A percentile compares a stretch with the other conserved stretches of the same genome.
phyloP scores from a whole-genome alignment of 495 filamentous ascomycete species.

The Stereocaulon alpinum region DNA sequence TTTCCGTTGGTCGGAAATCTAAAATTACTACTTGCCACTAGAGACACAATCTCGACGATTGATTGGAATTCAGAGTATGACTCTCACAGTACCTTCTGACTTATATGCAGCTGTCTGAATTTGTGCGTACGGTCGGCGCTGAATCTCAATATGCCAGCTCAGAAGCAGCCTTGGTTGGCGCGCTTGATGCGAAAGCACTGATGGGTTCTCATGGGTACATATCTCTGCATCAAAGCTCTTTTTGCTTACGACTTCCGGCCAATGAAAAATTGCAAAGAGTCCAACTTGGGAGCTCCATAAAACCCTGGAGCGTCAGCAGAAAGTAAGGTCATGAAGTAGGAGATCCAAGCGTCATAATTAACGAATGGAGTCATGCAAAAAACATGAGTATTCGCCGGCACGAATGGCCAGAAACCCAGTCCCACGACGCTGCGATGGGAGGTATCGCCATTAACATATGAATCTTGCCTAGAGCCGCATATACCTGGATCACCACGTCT shows the following conservation, averaged over 20 bases:
- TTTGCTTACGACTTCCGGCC: conserved; percentile 16
- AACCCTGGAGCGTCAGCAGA: too few species aligned
- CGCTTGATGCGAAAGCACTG: conserved; percentile 12
- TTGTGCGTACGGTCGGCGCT: conserved; percentile 21
- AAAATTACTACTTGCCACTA: too few species aligned
- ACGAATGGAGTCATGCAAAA: background rate
- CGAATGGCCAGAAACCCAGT: conserved; percentile 26
- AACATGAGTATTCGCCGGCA: conserved; percentile 12
- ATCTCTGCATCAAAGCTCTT: conserved; percentile 22
- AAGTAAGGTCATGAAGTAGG: too few species aligned
- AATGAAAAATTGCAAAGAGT: conserved; percentile 15
- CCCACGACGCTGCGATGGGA: conserved; percentile 31
- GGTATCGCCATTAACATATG: conserved; percentile 24
- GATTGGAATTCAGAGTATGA: conserved; percentile 10
- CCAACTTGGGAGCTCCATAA: background rate
- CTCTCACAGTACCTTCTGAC: conserved; percentile 19
- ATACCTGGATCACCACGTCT: conserved; percentile 14
- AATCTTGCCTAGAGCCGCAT: background rate
- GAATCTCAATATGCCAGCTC: conserved; percentile 22
- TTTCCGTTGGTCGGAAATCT: too few species aligned
- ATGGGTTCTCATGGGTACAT: conserved; percentile 21
- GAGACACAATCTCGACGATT: too few species aligned
- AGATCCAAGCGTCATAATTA: too few species aligned
- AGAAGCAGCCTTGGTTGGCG: conserved; percentile 12
- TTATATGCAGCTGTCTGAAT: conserved; percentile 18